Evolutionary conservation across 306 rosid genomes (phyloP).

Genomic region (Fragaria iinumae): DNA sequence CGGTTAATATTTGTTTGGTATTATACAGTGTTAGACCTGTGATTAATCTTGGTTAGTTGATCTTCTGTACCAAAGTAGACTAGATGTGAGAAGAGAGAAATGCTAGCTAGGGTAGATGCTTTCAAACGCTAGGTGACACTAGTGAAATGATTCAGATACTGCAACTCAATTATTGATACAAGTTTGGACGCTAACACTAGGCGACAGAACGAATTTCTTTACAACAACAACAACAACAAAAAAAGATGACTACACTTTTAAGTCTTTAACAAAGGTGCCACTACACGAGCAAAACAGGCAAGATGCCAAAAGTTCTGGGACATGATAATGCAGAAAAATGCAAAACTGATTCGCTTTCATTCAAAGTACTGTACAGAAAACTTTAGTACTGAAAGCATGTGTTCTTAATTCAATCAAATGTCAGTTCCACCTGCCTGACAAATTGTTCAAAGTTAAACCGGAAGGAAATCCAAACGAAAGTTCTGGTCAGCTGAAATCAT

Average conservation of each 20-base stretch:
- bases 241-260: background rate
- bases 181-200: background rate
- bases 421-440: background rate
- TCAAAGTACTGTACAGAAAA: background rate
- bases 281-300: background rate
- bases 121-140: background rate
- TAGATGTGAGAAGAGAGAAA: background rate
- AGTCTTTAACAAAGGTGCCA: conserved; percentile 1
- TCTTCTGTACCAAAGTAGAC: background rate
- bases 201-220: background rate
- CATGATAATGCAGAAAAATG: background rate
- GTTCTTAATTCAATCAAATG: background rate
- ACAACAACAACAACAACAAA: background rate
- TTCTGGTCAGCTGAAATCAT: conserved; percentile 4
- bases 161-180: background rate
- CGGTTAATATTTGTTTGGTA: no score
- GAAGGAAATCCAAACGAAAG: background rate
- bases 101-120: background rate
- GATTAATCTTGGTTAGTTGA: background rate
- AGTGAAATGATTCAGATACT: background rate
- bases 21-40: background rate
- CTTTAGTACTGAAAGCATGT: background rate
- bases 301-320: background rate
- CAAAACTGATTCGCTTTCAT: background rate
- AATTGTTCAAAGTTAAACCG: background rate